Evolutionary conservation across 2,329 filamentous ascomycete genomes (phyloP).

Genomic region (Botrytis deweyae): DNA sequence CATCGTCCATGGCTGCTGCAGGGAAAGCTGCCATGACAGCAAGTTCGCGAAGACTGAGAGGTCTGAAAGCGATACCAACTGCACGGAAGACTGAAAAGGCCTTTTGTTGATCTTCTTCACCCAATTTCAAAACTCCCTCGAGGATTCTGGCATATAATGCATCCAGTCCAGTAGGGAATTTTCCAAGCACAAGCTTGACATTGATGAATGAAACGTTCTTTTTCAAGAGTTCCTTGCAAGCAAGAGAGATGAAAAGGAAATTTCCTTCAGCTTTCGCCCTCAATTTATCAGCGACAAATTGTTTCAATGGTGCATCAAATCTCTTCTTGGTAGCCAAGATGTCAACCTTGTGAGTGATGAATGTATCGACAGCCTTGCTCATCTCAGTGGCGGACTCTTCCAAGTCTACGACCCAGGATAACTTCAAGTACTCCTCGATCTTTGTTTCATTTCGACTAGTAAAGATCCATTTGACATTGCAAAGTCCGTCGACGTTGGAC

Average conservation of each 20-base stretch:
- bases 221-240: conserved; percentile 21
- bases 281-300: conserved; percentile 19
- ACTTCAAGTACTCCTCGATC: conserved; percentile 20
- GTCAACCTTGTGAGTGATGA: conserved; percentile 17
- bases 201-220: conserved; percentile 20
- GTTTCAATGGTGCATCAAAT: conserved; percentile 18
- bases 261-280: conserved; percentile 16
- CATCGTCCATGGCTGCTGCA: conserved; percentile 12
- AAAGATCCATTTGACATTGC: conserved; percentile 23
- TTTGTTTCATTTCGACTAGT: conserved; percentile 21
- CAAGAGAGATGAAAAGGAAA: conserved; percentile 19
- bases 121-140: conserved; percentile 12
- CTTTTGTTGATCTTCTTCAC: conserved; percentile 19
- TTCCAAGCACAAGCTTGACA: conserved; percentile 18
- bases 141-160: conserved; percentile 20
- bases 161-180: conserved; percentile 18
- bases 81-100: conserved; percentile 21
- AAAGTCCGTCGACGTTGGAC: conserved; percentile 13
- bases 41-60: conserved; percentile 20
- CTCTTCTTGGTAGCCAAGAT: conserved; percentile 15
- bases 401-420: conserved; percentile 16
- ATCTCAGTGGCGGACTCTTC: conserved; percentile 13
- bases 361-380: conserved; percentile 7
- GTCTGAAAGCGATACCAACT: conserved; percentile 20
- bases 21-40: conserved; percentile 22